phyloP scores from a whole-genome alignment of 257 asterid species.

The Avicennia marina region DNA sequence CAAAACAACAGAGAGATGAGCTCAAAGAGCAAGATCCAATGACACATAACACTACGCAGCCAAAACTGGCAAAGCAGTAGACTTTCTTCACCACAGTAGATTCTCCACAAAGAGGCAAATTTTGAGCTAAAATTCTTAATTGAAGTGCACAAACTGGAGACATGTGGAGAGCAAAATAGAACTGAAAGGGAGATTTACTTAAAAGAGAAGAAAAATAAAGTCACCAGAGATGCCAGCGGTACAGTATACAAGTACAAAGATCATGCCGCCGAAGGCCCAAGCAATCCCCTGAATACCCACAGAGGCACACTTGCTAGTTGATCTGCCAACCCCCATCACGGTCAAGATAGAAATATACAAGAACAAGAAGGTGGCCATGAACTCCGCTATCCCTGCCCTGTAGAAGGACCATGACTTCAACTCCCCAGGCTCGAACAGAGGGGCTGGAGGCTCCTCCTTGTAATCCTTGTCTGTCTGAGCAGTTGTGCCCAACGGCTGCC shows the following conservation, averaged over 20 bases:
- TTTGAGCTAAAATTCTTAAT: background rate
- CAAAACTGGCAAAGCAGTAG: background rate
- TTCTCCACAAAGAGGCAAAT: background rate
- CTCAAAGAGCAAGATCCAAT: no score
- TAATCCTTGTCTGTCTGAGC: constrained; percentile 67
- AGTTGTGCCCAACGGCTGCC: constrained; percentile 57
- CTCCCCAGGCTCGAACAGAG: constrained; percentile 62
- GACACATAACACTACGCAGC: background rate
- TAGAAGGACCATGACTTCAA: constrained; percentile 66
- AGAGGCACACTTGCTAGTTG: constrained; percentile 38
- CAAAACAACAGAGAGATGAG: no score
- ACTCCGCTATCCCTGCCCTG: constrained; percentile 72
- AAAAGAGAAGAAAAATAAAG: background rate
- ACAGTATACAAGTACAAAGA: constrained; percentile 66
- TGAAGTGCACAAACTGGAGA: background rate
- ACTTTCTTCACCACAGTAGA: background rate
- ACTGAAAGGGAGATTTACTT: background rate
- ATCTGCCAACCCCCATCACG: constrained; percentile 50
- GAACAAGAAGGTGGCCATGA: constrained; percentile 65
- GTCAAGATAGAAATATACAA: constrained; percentile 52
- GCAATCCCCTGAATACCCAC: constrained; percentile 72
- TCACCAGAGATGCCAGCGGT: constrained; percentile 64
- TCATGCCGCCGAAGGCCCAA: constrained; percentile 79
- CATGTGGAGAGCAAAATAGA: background rate
- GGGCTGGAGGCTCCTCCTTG: constrained; percentile 64